Evolutionary conservation across 1,284 basidiomycete species (phyloP), one percentile per base, ranked within the genome.

Genomic region (Moesziomyces antarcticus): DNA sequence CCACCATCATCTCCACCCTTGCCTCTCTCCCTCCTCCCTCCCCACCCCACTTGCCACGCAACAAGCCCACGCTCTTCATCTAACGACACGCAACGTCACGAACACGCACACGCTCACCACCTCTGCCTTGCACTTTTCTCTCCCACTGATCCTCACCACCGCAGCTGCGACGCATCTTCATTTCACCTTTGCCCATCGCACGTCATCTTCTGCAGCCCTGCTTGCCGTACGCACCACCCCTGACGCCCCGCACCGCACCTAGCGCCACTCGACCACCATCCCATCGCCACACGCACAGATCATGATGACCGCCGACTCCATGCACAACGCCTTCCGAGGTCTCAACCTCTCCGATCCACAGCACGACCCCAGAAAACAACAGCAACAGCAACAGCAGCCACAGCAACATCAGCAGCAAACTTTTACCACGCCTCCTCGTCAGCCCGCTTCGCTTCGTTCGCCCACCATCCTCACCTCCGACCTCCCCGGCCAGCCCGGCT

Each of bases 291-390:
- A 30, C 30, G 6, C 30, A 11, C 30, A 30, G 45, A 57, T 43
- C 55, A 66, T 62, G 61, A 70, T 70, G 61, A 66, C 66, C 52
- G 61, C 66, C 33, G 66, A 74, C n/a, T 69, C 66, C 11, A 56
- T 74, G 24, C 66, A 74, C 24, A 47, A 65, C 44, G 51, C 72
- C 41, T 66, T 74, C 48, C 49, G 62, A 20, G 55, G 53, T 40
- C 57, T 74, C 46, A 63, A 61, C 58, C 56, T 73, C 49, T 41
- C 50, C 6, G 71, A 65, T 27, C 37, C 61, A 33, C 65, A 73
- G 53, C 61, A 64, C 2, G 65, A 73, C 43, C 46, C 60, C n/a
- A 53, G 49, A 7, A 59, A 71, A 52, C 58, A 59, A 16, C 51
- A 47, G 18, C 45, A 51, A 16, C 20, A 45, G 10, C n/a, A 45